Conservation (phyloP, 2,329 filamentous ascomycete species). For the Hymenoscyphus albidus region DNA sequence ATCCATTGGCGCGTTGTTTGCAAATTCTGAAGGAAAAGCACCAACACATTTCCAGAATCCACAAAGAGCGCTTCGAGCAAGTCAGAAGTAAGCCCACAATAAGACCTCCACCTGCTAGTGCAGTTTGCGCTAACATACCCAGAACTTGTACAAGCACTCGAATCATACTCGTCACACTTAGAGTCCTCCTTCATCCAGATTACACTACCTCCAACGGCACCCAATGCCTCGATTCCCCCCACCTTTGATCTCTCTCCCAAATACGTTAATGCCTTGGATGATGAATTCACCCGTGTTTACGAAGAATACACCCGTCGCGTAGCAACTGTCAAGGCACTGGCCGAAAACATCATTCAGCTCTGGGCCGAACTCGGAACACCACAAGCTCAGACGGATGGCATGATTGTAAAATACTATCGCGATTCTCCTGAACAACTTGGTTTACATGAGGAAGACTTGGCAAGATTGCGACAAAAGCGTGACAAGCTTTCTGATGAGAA, state of each 20-base stretch:
- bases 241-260: slow-evolving; percentile 88
- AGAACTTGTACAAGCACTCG: slow-evolving; percentile 90
- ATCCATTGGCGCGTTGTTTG: slow-evolving; percentile 77
- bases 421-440: slow-evolving; percentile 92
- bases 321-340: slow-evolving; percentile 66
- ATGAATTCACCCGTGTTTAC: slow-evolving; percentile 90
- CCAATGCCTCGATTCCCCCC: slow-evolving; percentile 71
- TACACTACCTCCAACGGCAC: slow-evolving; percentile 75
- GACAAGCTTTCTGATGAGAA: slow-evolving; percentile 89
- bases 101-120: neutral
- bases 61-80: slow-evolving; percentile 90
- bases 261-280: slow-evolving; percentile 82
- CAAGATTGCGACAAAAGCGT: slow-evolving; percentile 65
- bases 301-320: slow-evolving; percentile 91
- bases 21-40: slow-evolving; percentile 83
- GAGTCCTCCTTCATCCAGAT: slow-evolving; percentile 85
- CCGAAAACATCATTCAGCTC: slow-evolving; percentile 84
- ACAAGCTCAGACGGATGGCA: slow-evolving; percentile 83
- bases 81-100: slow-evolving; percentile 71
- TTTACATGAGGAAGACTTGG: slow-evolving; percentile 81
- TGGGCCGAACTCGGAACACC: slow-evolving; percentile 96
- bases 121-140: slow-evolving; percentile 20
- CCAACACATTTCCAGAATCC: slow-evolving; percentile 70
- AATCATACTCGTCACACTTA: slow-evolving; percentile 94
- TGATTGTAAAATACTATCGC: slow-evolving; percentile 84